Evolutionary conservation across 2,329 filamentous ascomycete species (phyloP), one percentile per base, ranked within the genome.

Genomic region (Colletotrichum truncatum): DNA sequence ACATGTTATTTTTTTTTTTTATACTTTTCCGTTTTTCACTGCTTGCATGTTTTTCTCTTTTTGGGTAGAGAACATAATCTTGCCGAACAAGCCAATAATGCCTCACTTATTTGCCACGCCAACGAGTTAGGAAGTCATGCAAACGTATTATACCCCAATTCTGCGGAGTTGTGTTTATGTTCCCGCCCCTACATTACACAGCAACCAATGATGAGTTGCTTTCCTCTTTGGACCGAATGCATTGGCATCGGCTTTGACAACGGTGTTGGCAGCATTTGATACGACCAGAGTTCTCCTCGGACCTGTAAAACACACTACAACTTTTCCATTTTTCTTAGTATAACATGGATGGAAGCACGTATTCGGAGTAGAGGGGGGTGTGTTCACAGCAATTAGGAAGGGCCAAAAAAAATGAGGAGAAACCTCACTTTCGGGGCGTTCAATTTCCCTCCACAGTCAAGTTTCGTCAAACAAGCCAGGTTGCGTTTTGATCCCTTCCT

Each of bases 381-480:
- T 56, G 59, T 41, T 54, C 43, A 46, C 52, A 49, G 52, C 38
- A 28, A n/a, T n/a, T n/a, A n/a, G n/a, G n/a, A n/a, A n/a, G n/a
- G 25, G 51, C 43, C 28, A 11, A 51, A 30, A 21, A 54, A 41
- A 41, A 41, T 8, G n/a, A 43, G 11, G 52, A 41, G 49, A 53
- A 12, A 39, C 23, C 25, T 26, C 36, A 52, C 11, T 10, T 30
- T 26, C 14, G 26, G 41, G 14, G n/a, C n/a, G 28, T 10, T 7
- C 16, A 23, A 43, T 21, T 39, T 38, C 48, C 49, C 39, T 53
- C 28, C 32, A 23, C 58, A 55, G 25, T 16, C 21, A 25, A 48
- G 48, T 25, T n/a, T 46, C 58, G 58, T 39, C 58, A 62, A 62
- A 62, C 58, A 46, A 48, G 58, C 58, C 51, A 48, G 39, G 16